phyloP scores from a whole-genome alignment of 345 rosid genomes.

The Brassica nigra region DNA sequence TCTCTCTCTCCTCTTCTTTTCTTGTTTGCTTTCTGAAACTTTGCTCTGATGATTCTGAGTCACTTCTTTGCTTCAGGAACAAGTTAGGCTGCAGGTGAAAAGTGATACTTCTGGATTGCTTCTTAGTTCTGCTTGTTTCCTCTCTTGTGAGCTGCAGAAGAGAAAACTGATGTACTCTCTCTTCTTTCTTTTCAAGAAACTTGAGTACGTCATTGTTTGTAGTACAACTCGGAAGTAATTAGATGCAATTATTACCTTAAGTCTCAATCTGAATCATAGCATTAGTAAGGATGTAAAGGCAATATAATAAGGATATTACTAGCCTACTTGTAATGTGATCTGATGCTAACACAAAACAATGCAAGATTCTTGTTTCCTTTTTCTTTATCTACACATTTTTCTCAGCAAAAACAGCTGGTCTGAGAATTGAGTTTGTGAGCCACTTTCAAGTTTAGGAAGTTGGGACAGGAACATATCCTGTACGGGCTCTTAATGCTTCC shows the following conservation, averaged over 20 bases:
- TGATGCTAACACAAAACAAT: constrained; percentile 33
- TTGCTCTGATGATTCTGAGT: background rate
- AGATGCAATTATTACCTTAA: constrained; percentile 7
- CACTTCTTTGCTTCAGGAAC: constrained; percentile 27
- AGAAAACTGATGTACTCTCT: background rate
- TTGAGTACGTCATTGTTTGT: constrained; percentile 9
- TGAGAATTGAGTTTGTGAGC: background rate
- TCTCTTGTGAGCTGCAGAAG: background rate
- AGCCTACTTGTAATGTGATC: constrained; percentile 30
- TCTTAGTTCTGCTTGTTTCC: background rate
- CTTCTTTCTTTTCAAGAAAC: background rate
- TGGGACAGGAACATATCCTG: constrained; percentile 51
- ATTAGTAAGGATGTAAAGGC: background rate
- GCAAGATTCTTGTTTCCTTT: constrained; percentile 39
- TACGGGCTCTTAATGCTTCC: constrained; percentile 74
- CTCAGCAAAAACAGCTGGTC: constrained; percentile 12
- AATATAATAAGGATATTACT: constrained; percentile 14
- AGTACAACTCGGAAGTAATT: background rate
- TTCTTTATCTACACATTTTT: constrained; percentile 54
- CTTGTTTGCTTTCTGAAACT: constrained; percentile 8
- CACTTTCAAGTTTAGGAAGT: constrained; percentile 26
- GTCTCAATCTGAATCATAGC: constrained; percentile 21
- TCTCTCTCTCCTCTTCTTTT: background rate
- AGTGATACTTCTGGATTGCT: constrained; percentile 8
- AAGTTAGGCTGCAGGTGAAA: constrained; percentile 8